A percentile compares a stretch with the other conserved stretches of the same genome.
Conservation (phyloP, 192 early-diverging fungal species). For the Coemansia nantahalensis region DNA sequence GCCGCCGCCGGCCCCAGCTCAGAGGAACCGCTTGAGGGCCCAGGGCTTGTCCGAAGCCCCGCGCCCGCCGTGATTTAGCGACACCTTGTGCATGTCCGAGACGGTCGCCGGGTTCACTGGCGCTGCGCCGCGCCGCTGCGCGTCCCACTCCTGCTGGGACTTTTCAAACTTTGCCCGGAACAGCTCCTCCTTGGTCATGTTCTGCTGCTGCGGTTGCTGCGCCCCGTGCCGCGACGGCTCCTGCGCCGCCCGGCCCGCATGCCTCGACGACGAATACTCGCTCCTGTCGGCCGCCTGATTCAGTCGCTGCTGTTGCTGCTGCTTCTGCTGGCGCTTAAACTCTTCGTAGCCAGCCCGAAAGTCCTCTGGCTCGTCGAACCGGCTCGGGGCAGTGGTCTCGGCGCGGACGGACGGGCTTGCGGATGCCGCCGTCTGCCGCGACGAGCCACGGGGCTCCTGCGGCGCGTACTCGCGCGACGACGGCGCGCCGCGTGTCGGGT, state of each 20-base stretch:
- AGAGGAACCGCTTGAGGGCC: constrained; percentile 32
- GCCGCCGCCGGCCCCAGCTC: no score
- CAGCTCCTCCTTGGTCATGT: constrained; percentile 39
- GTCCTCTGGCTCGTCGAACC: constrained; percentile 14
- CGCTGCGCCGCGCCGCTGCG: constrained; percentile 13
- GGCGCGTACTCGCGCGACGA: constrained; percentile 16
- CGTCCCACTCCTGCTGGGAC: constrained; percentile 50
- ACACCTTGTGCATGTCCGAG: constrained; percentile 48
- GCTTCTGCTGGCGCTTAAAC: constrained; percentile 30
- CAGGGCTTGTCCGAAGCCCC: constrained; percentile 12
- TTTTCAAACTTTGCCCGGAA: constrained; percentile 49
- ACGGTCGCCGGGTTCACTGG: constrained; percentile 22
- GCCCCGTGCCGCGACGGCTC: not conserved
- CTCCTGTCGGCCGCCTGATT: constrained; percentile 25
- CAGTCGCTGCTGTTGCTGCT: constrained; percentile 26
- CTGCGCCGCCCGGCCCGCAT: constrained; percentile 5
- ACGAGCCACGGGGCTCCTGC: constrained; percentile 3
- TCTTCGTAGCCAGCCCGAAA: constrained; percentile 49
- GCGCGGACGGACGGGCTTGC: constrained; percentile 18
- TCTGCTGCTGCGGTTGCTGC: not conserved
- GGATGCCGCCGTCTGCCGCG: constrained; percentile 1
- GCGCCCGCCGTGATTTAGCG: constrained; percentile 20
- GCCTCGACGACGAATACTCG: constrained; percentile 9
- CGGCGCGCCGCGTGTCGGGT: constrained; percentile 3
- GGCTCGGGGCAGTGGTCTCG: constrained; percentile 8